Conservation (phyloP, 2,329 filamentous ascomycete species). For the Sclerotinia glacialis region DNA sequence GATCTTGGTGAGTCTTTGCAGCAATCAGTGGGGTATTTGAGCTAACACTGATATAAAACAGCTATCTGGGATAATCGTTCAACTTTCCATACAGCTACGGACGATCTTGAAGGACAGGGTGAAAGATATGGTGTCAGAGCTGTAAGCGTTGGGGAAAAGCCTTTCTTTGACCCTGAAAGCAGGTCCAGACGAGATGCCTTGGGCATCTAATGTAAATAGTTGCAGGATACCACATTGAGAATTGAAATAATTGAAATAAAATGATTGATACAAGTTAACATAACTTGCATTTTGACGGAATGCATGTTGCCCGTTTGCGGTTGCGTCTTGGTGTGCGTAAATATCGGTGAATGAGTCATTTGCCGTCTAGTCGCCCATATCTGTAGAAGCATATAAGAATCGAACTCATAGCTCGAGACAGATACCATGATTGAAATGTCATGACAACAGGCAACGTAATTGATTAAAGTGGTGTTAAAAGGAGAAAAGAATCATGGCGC, state of each 20-base stretch:
- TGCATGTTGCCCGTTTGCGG: background rate
- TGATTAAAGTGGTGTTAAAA: background rate
- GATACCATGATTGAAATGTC: background rate
- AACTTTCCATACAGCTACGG: slow-evolving; percentile 53
- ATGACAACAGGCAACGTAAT: background rate
- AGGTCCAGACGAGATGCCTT: slow-evolving; percentile 45
- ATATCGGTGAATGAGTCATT: slow-evolving; percentile 8
- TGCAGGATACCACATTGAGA: background rate
- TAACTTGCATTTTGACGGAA: background rate
- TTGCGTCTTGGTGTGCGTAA: background rate
- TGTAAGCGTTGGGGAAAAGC: slow-evolving; percentile 51
- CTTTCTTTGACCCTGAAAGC: slow-evolving; percentile 49
- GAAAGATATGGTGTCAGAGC: slow-evolving; percentile 47
- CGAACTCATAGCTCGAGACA: background rate
- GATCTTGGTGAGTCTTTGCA: slow-evolving; percentile 33
- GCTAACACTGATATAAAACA: background rate
- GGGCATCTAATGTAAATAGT: slow-evolving; percentile 1
- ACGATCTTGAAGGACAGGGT: slow-evolving; percentile 50
- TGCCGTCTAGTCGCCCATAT: background rate
- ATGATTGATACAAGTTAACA: background rate
- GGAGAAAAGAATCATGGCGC: background rate
- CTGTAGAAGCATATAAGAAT: background rate
- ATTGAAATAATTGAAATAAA: background rate
- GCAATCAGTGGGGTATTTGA: too few species aligned
- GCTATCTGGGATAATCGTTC: slow-evolving; percentile 59